Percentiles rank a stretch among this genome's conserved stretches.
Evolutionary conservation across 2,329 filamentous ascomycete genomes (phyloP).

Genomic region (Alternaria tenuissima): DNA sequence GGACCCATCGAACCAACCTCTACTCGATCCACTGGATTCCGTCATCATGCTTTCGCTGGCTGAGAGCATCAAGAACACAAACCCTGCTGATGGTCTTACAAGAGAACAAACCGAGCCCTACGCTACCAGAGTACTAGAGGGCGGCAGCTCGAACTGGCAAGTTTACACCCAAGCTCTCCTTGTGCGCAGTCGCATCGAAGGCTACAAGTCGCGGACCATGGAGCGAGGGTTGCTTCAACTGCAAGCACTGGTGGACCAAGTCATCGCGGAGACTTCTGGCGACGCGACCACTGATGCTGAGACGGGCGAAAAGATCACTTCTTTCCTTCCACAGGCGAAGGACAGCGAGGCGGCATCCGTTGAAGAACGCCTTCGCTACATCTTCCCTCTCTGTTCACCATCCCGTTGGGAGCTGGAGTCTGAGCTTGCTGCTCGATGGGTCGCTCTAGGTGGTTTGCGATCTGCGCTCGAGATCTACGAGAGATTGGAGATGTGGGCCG

Average conservation of each 20-base stretch:
- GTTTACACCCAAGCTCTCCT: constrained; percentile 94
- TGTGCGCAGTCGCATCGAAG: constrained; percentile 87
- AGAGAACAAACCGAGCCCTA: constrained; percentile 94
- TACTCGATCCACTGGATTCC: constrained; percentile 83
- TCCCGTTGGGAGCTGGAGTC: constrained; percentile 94
- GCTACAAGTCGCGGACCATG: constrained; percentile 84
- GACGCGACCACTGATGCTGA: constrained; percentile 35
- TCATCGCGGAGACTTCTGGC: constrained; percentile 80
- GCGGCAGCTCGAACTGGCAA: constrained; percentile 96
- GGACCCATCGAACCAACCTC: constrained; percentile 81
- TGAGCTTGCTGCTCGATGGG: constrained; percentile 93
- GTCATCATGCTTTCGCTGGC: constrained; percentile 82
- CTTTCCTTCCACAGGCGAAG: constrained; percentile 82
- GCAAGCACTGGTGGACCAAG: constrained; percentile 93
- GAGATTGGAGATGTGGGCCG: constrained; percentile 89
- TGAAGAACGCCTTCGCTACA: constrained; percentile 78
- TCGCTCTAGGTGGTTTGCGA: constrained; percentile 81
- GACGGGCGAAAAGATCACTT: constrained; percentile 63
- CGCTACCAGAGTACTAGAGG: constrained; percentile 84
- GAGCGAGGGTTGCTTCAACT: constrained; percentile 91
- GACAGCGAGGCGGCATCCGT: constrained; percentile 80
- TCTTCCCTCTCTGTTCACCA: constrained; percentile 83
- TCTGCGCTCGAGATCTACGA: constrained; percentile 97
- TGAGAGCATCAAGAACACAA: constrained; percentile 89
- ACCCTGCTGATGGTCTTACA: constrained; percentile 83